phyloP scores from a whole-genome alignment of 805 yeast genomes.

The Jamesozyma piceae region DNA sequence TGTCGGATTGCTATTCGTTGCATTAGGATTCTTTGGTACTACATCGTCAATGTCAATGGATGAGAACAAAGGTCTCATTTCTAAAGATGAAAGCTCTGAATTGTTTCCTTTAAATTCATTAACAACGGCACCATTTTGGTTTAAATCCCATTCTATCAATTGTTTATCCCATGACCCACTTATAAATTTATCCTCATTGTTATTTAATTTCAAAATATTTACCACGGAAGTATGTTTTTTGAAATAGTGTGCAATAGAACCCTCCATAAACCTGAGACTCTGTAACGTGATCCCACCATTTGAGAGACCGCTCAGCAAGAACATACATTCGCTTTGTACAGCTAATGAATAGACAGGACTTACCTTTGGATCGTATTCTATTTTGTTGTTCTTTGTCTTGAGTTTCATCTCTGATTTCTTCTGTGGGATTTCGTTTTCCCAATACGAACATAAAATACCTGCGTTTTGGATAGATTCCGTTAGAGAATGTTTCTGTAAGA shows the following conservation, averaged over 20 bases:
- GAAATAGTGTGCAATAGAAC: slow-evolving; percentile 69
- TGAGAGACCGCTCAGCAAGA: slow-evolving; percentile 74
- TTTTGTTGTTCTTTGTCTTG: slow-evolving; percentile 19
- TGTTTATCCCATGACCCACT: slow-evolving; percentile 90
- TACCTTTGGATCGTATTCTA: slow-evolving; percentile 43
- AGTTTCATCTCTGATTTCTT: slow-evolving; percentile 33
- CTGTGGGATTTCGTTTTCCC: slow-evolving; percentile 94
- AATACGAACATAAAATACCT: slow-evolving; percentile 74
- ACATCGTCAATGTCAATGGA: slow-evolving; percentile 37
- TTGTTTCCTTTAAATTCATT: slow-evolving; percentile 46
- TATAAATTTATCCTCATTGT: slow-evolving; percentile 51
- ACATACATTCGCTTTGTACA: slow-evolving; percentile 70
- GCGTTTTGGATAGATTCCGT: slow-evolving; percentile 80
- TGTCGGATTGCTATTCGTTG: too few species aligned
- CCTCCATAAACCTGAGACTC: slow-evolving; percentile 75
- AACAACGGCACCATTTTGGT: slow-evolving; percentile 48
- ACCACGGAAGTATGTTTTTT: slow-evolving; percentile 59
- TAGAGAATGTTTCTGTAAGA: slow-evolving; percentile 81
- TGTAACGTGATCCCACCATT: slow-evolving; percentile 84
- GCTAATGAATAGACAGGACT: slow-evolving; percentile 87
- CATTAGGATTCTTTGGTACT: too few species aligned
- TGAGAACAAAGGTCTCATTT: slow-evolving; percentile 53
- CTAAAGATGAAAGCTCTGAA: slow-evolving; percentile 73
- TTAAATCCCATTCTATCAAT: slow-evolving; percentile 74
- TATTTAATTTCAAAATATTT: slow-evolving; percentile 56